These are phyloP conservation scores for Cutaneotrichosporon sp. DNA, from an alignment of 1,284 basidiomycete genomes.

Conservation along the genomic window DNA sequence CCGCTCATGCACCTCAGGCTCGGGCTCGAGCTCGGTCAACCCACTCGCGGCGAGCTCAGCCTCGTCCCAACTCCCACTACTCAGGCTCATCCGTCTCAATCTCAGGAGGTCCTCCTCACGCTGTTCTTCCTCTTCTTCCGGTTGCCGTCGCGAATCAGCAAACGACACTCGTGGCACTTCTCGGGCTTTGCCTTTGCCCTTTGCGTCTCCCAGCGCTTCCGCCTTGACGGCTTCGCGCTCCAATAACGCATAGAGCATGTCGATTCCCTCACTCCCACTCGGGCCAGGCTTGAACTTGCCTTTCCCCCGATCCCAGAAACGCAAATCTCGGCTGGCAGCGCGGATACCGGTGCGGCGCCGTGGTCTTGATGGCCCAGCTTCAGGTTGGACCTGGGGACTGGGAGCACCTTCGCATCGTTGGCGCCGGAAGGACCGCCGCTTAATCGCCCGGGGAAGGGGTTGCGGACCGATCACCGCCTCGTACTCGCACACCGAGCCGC, in stretches of 20 bases:
- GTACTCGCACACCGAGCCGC: not conserved
- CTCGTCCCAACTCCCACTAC: conserved; percentile 2
- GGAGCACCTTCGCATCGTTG: not conserved
- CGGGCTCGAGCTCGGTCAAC: not conserved
- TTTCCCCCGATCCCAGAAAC: not conserved
- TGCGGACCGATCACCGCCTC: not conserved
- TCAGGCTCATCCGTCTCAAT: not conserved
- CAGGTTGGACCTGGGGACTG: not conserved
- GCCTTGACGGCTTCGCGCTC: not conserved
- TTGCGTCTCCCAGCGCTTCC: not conserved
- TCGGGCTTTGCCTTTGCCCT: not conserved
- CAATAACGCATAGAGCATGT: not conserved
- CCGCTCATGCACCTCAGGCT: not conserved
- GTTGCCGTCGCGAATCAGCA: not conserved
- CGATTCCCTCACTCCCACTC: not conserved
- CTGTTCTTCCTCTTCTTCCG: not conserved
- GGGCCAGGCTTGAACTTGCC: not conserved
- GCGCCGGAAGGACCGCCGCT: not conserved
- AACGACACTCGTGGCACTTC: not conserved
- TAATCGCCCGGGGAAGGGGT: not conserved
- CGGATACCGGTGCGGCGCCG: not conserved
- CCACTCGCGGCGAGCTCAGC: not conserved
- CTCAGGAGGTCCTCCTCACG: not conserved
- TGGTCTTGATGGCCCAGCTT: not conserved
- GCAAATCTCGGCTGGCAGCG: not conserved